These are phyloP conservation scores for Chaetoceros tenuissimus DNA, from an alignment of 108 stramenopile species.

Conservation along the genomic window DNA sequence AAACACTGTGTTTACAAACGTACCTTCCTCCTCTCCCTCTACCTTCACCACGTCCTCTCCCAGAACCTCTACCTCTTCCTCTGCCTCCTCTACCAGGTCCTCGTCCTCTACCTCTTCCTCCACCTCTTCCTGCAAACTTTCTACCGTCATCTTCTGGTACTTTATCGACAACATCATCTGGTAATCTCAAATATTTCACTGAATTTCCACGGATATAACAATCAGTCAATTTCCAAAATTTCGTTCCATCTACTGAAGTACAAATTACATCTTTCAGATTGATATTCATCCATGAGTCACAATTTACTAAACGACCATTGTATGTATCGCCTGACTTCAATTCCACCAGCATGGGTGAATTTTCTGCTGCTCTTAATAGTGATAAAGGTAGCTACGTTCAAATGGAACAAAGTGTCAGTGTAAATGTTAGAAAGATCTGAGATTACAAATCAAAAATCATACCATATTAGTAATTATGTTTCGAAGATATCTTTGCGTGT, in stretches of 20 bases:
- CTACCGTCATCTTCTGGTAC: conserved; percentile 56
- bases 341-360: conserved; percentile 95
- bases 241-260: conserved; percentile 87
- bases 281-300: conserved; percentile 98
- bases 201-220: conserved; percentile 95
- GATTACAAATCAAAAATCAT: too few species aligned
- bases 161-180: conserved; percentile 85
- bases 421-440: neutral
- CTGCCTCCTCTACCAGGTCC: conserved; percentile 28
- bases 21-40: conserved; percentile 7
- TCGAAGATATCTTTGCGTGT: too few species aligned
- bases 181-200: conserved; percentile 94
- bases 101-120: conserved; percentile 22
- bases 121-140: conserved; percentile 13
- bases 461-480: too few species aligned
- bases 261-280: conserved; percentile 94
- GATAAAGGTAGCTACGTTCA: conserved; percentile 92
- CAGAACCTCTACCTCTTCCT: conserved; percentile 22
- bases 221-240: conserved; percentile 92
- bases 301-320: conserved; percentile 94
- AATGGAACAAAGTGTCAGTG: neutral
- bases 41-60: conserved; percentile 46
- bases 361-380: conserved; percentile 83
- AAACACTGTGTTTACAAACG: conserved; percentile 18
- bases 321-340: conserved; percentile 98